A percentile compares a stretch with the other conserved stretches of the same genome.
Evolutionary conservation across 768 basidiomycete species (phyloP).

Genomic region (Botryobasidium botryosum): DNA sequence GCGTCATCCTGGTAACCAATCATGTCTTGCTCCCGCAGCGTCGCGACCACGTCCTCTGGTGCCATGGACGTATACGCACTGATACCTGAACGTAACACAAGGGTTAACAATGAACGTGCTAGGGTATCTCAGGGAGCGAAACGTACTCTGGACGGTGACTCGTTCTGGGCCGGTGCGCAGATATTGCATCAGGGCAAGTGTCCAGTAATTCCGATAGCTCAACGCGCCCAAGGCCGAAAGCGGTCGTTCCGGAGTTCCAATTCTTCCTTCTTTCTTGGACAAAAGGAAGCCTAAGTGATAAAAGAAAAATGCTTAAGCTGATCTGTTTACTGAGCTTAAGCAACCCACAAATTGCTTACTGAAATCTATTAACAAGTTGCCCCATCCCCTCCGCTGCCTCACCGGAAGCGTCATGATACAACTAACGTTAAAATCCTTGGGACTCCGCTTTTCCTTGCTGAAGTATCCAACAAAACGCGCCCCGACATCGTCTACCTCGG

Average conservation of each 20-base stretch:
- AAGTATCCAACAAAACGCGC: conserved; percentile 97
- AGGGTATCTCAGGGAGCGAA: background rate
- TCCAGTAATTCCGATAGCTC: conserved; percentile 96
- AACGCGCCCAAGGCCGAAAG: conserved; percentile 82
- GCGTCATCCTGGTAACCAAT: conserved; percentile 27
- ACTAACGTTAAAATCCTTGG: conserved; percentile 92
- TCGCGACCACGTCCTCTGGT: conserved; percentile 66
- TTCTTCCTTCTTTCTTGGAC: conserved; percentile 81
- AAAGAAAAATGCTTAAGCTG: background rate
- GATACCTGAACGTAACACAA: conserved; percentile 39
- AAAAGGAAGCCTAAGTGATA: conserved; percentile 63
- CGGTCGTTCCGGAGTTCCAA: conserved; percentile 92
- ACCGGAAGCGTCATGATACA: conserved; percentile 99
- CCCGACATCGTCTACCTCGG: conserved; percentile 76
- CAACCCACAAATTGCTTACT: conserved; percentile 39
- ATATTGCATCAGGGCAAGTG: conserved; percentile 68
- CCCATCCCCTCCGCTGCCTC: conserved; percentile 90
- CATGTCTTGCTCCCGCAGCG: conserved; percentile 57
- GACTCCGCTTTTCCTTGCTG: conserved; percentile 94
- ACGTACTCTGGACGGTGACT: conserved; percentile 59
- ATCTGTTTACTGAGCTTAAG: background rate
- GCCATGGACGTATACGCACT: conserved; percentile 79
- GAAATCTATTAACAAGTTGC: conserved; percentile 92
- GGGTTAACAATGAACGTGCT: conserved; percentile 16
- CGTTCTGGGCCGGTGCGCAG: conserved; percentile 40